phyloP scores from a whole-genome alignment of 1,284 basidiomycete genomes.

The Sanghuangporus weigelae region DNA sequence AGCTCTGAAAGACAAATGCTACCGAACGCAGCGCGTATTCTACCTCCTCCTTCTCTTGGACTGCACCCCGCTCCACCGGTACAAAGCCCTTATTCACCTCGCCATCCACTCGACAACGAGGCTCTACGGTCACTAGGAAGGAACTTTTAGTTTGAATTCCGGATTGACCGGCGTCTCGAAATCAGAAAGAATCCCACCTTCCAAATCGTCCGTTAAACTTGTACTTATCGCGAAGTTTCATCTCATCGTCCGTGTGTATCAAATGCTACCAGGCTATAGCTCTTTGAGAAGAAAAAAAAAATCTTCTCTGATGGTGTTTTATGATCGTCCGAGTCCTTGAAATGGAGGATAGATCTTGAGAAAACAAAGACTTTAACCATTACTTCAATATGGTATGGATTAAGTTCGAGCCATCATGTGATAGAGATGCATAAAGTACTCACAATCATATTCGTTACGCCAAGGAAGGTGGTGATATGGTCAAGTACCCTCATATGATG shows the following conservation, averaged over 20 bases:
- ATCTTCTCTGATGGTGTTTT: background rate
- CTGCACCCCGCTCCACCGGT: constrained; percentile 10
- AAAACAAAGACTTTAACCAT: too few relatives aligned
- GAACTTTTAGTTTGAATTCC: constrained; percentile 13
- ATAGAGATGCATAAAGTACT: background rate
- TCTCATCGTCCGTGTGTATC: background rate
- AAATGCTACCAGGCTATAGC: background rate
- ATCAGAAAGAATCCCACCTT: background rate
- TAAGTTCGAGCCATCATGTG: background rate
- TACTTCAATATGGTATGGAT: background rate
- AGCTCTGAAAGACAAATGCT: constrained; percentile 5
- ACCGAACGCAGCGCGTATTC: constrained; percentile 12
- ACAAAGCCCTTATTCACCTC: constrained; percentile 24
- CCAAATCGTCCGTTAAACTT: background rate
- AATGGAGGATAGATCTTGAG: background rate
- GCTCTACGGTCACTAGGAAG: constrained; percentile 27
- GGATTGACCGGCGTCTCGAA: constrained; percentile 10
- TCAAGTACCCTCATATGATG: constrained; percentile 5
- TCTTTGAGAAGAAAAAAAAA: background rate
- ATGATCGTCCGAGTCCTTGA: background rate
- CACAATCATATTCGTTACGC: background rate
- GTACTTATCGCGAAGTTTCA: background rate
- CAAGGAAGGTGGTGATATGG: background rate
- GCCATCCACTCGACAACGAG: constrained; percentile 31
- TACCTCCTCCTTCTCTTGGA: constrained; percentile 10